A percentile compares a stretch with the other conserved stretches of the same genome.
Evolutionary conservation across 345 rosid genomes (phyloP).

Genomic region (Erysimum cheiranthoides): DNA sequence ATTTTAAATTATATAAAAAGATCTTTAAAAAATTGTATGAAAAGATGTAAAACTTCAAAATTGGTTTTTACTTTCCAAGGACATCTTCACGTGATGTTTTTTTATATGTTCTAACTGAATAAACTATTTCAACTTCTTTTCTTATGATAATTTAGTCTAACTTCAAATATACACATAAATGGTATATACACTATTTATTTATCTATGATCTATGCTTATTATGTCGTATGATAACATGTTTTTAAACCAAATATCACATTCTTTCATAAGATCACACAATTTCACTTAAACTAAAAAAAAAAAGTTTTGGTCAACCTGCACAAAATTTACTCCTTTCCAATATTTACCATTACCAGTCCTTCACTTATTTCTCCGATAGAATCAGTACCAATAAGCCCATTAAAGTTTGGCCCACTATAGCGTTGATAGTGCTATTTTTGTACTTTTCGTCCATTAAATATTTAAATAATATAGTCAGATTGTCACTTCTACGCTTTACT

Average conservation of each 20-base stretch:
- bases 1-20: too few species aligned
- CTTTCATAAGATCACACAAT: not conserved
- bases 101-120: not conserved
- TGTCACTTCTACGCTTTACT: not conserved
- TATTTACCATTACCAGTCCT: not conserved
- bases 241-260: not conserved
- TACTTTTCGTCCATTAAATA: not conserved
- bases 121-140: not conserved
- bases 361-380: not conserved
- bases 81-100: constrained; percentile 43
- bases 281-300: not conserved
- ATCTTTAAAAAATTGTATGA: too few species aligned
- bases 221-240: not conserved
- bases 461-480: not conserved
- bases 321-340: not conserved
- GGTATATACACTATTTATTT: not conserved
- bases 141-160: not conserved
- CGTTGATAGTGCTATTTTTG: not conserved
- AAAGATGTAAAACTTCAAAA: constrained; percentile 25
- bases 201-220: not conserved
- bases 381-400: too few species aligned
- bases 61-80: constrained; percentile 38
- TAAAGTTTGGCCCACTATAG: constrained; percentile 1
- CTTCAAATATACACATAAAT: not conserved
- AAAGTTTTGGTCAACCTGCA: not conserved